Percentiles rank a stretch among this genome's conserved stretches.
These are phyloP conservation scores for Chaetomiaceae sp. DNA, from an alignment of 2,329 filamentous ascomycete species.

Conservation along the genomic window DNA sequence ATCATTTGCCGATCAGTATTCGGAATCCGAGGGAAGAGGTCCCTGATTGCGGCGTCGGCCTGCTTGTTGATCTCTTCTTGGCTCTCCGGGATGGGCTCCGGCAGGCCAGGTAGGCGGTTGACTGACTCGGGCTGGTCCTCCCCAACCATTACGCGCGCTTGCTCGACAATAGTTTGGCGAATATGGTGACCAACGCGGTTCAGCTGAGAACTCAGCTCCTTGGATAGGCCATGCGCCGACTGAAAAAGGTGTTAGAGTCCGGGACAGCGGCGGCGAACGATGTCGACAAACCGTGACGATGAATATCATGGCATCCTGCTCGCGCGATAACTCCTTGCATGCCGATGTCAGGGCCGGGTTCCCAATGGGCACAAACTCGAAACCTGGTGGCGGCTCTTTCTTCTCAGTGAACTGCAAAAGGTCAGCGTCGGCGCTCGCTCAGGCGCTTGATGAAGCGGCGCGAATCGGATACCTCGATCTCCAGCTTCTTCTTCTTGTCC, in stretches of 20 bases:
- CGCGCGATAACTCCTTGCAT: constrained; percentile 62
- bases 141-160: constrained; percentile 39
- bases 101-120: constrained; percentile 31
- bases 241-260: constrained; percentile 24
- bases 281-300: constrained; percentile 56
- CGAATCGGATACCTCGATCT: constrained; percentile 47
- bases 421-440: constrained; percentile 22
- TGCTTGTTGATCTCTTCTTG: constrained; percentile 59
- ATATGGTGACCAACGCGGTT: constrained; percentile 60
- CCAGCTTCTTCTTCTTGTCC: constrained; percentile 61
- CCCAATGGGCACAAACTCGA: constrained; percentile 59
- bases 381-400: constrained; percentile 53
- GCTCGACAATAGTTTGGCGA: constrained; percentile 54
- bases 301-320: constrained; percentile 59
- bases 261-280: not conserved
- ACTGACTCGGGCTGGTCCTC: constrained; percentile 26
- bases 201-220: constrained; percentile 47
- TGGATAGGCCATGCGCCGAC: constrained; percentile 32
- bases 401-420: constrained; percentile 48
- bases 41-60: constrained; percentile 57
- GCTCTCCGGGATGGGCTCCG: constrained; percentile 56
- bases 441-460: not conserved
- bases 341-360: constrained; percentile 55
- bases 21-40: constrained; percentile 62
- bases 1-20: constrained; percentile 60